These are phyloP conservation scores for Prunus campanulata DNA, from an alignment of 306 rosid genomes.

Conservation along the genomic window DNA sequence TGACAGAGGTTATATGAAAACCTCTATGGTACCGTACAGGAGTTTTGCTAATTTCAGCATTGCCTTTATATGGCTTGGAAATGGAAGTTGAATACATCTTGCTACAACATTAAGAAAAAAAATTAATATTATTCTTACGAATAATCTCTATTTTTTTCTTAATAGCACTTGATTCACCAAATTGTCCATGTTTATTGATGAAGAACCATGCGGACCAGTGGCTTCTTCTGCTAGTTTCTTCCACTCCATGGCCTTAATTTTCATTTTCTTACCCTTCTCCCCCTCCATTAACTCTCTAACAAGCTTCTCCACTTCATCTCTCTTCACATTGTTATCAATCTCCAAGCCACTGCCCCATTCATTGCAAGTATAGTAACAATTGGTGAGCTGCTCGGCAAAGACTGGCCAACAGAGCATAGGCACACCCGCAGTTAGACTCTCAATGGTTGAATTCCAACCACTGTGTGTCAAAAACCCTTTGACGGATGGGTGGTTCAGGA, in stretches of 20 bases:
- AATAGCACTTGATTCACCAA: not conserved
- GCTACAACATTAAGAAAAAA: too few species aligned
- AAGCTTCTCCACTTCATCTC: conserved; percentile 15
- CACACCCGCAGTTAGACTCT: conserved; percentile 17
- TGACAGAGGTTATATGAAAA: too few species aligned
- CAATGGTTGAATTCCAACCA: conserved; percentile 26
- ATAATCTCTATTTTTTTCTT: not conserved
- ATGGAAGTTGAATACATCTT: too few species aligned
- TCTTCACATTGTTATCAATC: conserved; percentile 18
- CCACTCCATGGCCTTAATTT: not conserved
- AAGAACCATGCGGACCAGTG: not conserved
- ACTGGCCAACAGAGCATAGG: conserved; percentile 26
- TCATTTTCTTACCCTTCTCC: conserved; percentile 17
- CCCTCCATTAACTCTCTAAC: conserved; percentile 7
- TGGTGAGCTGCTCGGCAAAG: not conserved
- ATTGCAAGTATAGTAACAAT: not conserved
- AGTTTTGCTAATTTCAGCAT: too few species aligned
- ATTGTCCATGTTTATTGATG: not conserved
- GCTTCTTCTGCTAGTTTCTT: not conserved
- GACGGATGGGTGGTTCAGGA: conserved; percentile 8
- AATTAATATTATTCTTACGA: too few species aligned
- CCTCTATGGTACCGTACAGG: too few species aligned
- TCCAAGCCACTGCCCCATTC: conserved; percentile 16
- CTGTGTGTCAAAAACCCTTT: conserved; percentile 21
- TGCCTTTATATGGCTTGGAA: too few species aligned